Conservation (phyloP, 2,329 filamentous ascomycete species). For the Lachnellula suecica region DNA sequence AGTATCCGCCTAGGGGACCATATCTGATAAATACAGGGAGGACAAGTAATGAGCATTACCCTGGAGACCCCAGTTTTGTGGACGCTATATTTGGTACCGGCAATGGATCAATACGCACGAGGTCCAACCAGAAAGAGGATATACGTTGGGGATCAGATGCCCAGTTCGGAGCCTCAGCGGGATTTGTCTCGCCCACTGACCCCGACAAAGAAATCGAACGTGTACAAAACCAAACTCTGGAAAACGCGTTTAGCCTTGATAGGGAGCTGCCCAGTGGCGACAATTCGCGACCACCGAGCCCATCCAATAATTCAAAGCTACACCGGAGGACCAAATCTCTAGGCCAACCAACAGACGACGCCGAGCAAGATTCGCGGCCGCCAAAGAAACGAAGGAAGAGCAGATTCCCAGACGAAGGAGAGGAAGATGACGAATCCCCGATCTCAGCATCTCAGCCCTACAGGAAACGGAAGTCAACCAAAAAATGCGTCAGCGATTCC, state of each 20-base stretch:
- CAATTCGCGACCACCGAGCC: slow-evolving; percentile 60
- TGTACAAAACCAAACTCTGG: slow-evolving; percentile 53
- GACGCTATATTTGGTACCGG: slow-evolving; percentile 29
- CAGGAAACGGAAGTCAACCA: slow-evolving; percentile 30
- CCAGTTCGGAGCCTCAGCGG: slow-evolving; percentile 57
- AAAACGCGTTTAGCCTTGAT: slow-evolving; percentile 50
- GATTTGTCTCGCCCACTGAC: slow-evolving; percentile 56
- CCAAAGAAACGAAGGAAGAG: slow-evolving; percentile 56
- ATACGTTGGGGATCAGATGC: slow-evolving; percentile 69
- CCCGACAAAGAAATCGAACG: slow-evolving; percentile 58
- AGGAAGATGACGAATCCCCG: slow-evolving; percentile 39
- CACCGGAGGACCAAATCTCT: slow-evolving; percentile 15
- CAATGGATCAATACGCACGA: slow-evolving; percentile 12
- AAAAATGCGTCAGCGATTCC: slow-evolving; percentile 28
- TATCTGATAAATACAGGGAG: slow-evolving; percentile 14
- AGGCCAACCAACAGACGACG: slow-evolving; percentile 24
- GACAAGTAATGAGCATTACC: slow-evolving; percentile 16
- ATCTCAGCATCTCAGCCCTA: slow-evolving; percentile 33
- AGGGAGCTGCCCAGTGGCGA: slow-evolving; percentile 51
- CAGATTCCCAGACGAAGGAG: slow-evolving; percentile 47
- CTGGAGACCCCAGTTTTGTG: slow-evolving; percentile 23
- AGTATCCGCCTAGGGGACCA: slow-evolving; percentile 12
- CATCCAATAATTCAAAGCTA: slow-evolving; percentile 34
- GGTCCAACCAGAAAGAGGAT: slow-evolving; percentile 33
- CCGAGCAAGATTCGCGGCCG: slow-evolving; percentile 40